Base-by-base conservation (phyloP, 1,139 yeast genomes). In the Saccharomycopsis hybrid region DNA sequence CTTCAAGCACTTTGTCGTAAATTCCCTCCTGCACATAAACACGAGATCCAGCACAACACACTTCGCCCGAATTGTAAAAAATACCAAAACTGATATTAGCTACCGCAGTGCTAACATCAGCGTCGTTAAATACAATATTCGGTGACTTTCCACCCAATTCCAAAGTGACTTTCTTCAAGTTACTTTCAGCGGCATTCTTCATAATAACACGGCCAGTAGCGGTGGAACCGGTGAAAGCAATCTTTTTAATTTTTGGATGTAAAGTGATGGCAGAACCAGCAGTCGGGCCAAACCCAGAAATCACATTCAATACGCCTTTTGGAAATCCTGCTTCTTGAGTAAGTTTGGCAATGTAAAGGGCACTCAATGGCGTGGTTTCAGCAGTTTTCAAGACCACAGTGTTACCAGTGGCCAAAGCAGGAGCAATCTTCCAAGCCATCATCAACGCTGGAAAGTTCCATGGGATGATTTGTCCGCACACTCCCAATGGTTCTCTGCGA, bases 61-160 rank as follows among this genome's bases (percentile, higher is more conserved):
- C 86, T 70, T 86, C 94, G 65, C 95, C 95, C 57, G 88, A 82
- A 69, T 86, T 85, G 73, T 75, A 79, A 76, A 79, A 79, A 58
- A 81, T 81, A 65, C 86, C 86, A 46, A 69, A 65, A 55, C 75
- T 72, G 56, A 80, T 70, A 65, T 78, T 74, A 60, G 76, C 71
- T 53, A 84, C 75, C 53, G 94, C 78, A 57, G 71, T 70, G 29
- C 78, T 79, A 47, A 84, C 60, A 62, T 86, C 78, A 58, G 85
- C 84, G 66, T 85, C 94, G 57, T 77, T 76, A 63, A 85, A 85
- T 52, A 85, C 81, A 58, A 85, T 73, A 64, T 83, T 80, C 58
- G 94, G 88, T 47, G 92, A 84, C 68, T 85, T 85, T 62, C 95
- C 95, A 65, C 95, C 95, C 59, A 85, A 76, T 69, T 85, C 95